A percentile compares a stretch with the other conserved stretches of the same genome.
phyloP scores from a whole-genome alignment of 169 alveolate genomes.

The Cytauxzoon felis region DNA sequence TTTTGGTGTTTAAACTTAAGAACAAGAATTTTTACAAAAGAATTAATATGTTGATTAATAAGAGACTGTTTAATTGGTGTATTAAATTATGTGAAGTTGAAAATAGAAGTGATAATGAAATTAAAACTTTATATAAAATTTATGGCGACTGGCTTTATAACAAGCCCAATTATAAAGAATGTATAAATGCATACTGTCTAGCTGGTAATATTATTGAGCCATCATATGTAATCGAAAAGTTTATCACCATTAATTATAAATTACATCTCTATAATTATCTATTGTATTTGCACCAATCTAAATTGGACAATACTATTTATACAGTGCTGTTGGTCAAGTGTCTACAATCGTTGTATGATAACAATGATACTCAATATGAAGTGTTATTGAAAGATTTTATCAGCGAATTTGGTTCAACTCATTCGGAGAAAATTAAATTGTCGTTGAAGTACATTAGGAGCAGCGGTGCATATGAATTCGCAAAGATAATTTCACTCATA shows the following conservation, averaged over 20 bases:
- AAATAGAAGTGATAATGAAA: slow-evolving; percentile 34
- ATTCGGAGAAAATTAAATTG: slow-evolving; percentile 41
- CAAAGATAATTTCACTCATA: slow-evolving; percentile 37
- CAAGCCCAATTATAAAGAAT: slow-evolving; percentile 28
- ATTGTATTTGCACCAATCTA: slow-evolving; percentile 23
- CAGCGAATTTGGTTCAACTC: slow-evolving; percentile 37
- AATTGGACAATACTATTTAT: slow-evolving; percentile 18
- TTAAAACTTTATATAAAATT: slow-evolving; percentile 53
- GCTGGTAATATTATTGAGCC: slow-evolving; percentile 52
- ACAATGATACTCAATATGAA: neutral
- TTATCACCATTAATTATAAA: slow-evolving; percentile 33
- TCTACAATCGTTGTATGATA: slow-evolving; percentile 23
- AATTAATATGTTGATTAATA: slow-evolving; percentile 41
- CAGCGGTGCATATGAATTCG: slow-evolving; percentile 47
- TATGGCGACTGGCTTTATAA: slow-evolving; percentile 59
- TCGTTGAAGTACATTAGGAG: slow-evolving; percentile 43
- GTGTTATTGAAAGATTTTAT: slow-evolving; percentile 14
- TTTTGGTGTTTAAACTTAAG: slow-evolving; percentile 44
- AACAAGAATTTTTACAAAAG: slow-evolving; percentile 52
- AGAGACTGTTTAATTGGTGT: slow-evolving; percentile 54
- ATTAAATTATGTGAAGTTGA: slow-evolving; percentile 31
- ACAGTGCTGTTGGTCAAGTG: slow-evolving; percentile 45
- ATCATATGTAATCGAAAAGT: slow-evolving; percentile 41
- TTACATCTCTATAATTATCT: slow-evolving; percentile 43
- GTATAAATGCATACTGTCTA: slow-evolving; percentile 39